Conservation (phyloP, 495 filamentous ascomycete genomes). For the Podospora didyma region DNA sequence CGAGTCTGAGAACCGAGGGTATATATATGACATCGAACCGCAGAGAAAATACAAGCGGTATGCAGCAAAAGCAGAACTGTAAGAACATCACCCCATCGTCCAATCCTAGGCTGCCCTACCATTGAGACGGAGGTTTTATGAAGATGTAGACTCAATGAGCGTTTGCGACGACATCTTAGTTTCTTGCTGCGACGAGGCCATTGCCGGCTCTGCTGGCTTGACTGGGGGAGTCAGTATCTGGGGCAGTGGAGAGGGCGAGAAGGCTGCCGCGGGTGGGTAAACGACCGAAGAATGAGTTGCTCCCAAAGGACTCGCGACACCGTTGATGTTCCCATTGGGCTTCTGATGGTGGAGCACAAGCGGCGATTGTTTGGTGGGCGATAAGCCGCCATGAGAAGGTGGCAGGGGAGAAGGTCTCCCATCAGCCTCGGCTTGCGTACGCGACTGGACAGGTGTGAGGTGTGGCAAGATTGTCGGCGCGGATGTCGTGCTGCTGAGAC, state of each 20-base stretch:
- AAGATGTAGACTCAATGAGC: neutral
- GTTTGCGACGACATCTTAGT: neutral
- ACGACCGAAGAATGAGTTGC: constrained; percentile 28
- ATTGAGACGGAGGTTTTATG: neutral
- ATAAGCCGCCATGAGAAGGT: constrained; percentile 60
- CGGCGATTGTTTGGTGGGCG: constrained; percentile 70
- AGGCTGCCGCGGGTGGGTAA: constrained; percentile 46
- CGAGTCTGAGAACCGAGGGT: too few species aligned
- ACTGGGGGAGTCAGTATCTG: constrained; percentile 48
- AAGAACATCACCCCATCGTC: neutral
- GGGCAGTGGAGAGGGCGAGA: constrained; percentile 49
- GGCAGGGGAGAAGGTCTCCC: constrained; percentile 41
- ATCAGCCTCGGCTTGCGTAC: constrained; percentile 11
- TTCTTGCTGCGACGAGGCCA: constrained; percentile 8
- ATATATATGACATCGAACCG: too few species aligned
- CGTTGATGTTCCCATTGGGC: constrained; percentile 13
- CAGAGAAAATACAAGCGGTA: too few species aligned
- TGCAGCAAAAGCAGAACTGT: neutral
- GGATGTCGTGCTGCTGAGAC: constrained; percentile 18
- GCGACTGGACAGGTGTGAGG: constrained; percentile 18
- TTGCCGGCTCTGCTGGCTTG: constrained; percentile 38
- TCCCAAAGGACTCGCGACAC: constrained; percentile 17
- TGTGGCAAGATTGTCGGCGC: constrained; percentile 17
- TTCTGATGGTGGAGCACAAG: constrained; percentile 26
- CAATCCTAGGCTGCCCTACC: neutral